phyloP scores from a whole-genome alignment of 2,329 filamentous ascomycete genomes.

The Parastagonospora avenae region DNA sequence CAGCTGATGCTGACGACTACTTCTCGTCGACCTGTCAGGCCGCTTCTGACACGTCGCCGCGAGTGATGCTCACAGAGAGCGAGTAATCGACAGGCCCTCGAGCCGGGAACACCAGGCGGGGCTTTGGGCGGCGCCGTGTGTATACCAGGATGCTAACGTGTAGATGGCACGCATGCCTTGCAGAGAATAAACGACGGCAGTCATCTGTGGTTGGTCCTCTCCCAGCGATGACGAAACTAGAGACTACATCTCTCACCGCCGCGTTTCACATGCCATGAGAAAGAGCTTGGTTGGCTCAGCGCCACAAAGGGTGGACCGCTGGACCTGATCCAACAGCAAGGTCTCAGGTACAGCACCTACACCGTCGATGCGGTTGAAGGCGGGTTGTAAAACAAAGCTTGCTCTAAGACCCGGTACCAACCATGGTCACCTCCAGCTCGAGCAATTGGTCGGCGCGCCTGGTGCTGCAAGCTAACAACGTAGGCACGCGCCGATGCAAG shows the following conservation, averaged over 20 bases:
- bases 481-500: slow-evolving; percentile 43
- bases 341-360: background rate
- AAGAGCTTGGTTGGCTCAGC: slow-evolving; percentile 16
- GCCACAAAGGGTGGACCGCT: background rate
- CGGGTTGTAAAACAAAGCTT: too few relatives aligned
- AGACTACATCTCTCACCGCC: slow-evolving; percentile 23
- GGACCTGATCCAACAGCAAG: slow-evolving; percentile 1
- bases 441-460: slow-evolving; percentile 31
- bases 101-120: slow-evolving; percentile 6
- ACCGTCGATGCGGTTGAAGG: background rate
- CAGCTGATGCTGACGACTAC: slow-evolving; percentile 14
- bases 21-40: slow-evolving; percentile 16
- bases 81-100: background rate
- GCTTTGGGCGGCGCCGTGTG: slow-evolving; percentile 17
- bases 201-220: background rate
- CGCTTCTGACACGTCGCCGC: slow-evolving; percentile 1
- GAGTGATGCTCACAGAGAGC: background rate
- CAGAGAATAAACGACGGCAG: slow-evolving; percentile 8
- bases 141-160: slow-evolving; percentile 9
- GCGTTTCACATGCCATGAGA: slow-evolving; percentile 38
- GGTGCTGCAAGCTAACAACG: slow-evolving; percentile 36
- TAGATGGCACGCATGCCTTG: slow-evolving; percentile 17
- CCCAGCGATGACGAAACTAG: slow-evolving; percentile 8
- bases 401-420: slow-evolving; percentile 13
- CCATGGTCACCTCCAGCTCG: slow-evolving; percentile 16